These are phyloP conservation scores for Adansonia madagascariensis DNA, from an alignment of 441 rosid species.

Conservation along the genomic window DNA sequence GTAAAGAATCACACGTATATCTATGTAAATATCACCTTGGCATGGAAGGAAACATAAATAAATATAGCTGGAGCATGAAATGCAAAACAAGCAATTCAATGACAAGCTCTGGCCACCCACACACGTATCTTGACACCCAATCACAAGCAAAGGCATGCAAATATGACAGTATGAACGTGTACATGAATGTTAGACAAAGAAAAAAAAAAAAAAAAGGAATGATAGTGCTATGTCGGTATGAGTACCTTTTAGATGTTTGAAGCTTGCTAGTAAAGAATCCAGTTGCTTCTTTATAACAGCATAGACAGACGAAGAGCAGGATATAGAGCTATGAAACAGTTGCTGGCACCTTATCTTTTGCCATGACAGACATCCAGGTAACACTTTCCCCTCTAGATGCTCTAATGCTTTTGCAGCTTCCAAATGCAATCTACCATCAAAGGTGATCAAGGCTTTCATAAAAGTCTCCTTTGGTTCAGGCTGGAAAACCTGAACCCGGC, in stretches of 20 bases:
- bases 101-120: slow-evolving; percentile 10
- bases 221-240: slow-evolving; percentile 20
- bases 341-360: slow-evolving; percentile 72
- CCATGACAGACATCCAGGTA: slow-evolving; percentile 68
- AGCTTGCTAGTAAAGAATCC: slow-evolving; percentile 43
- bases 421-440: slow-evolving; percentile 76
- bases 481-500: slow-evolving; percentile 54
- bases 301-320: slow-evolving; percentile 61
- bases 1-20: background rate
- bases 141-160: background rate
- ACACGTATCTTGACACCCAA: background rate
- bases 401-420: slow-evolving; percentile 83
- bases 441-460: slow-evolving; percentile 56
- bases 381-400: slow-evolving; percentile 62
- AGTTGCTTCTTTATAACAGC: slow-evolving; percentile 56
- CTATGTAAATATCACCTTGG: background rate
- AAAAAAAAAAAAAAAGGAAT: slow-evolving; percentile 13
- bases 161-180: background rate
- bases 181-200: slow-evolving; percentile 6
- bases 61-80: background rate
- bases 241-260: slow-evolving; percentile 51
- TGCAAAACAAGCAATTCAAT: background rate
- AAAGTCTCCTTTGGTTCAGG: slow-evolving; percentile 50
- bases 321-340: slow-evolving; percentile 62
- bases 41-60: background rate